Conservation (phyloP, 176 grass and related monocot species). For the Elymus sibiricus region DNA sequence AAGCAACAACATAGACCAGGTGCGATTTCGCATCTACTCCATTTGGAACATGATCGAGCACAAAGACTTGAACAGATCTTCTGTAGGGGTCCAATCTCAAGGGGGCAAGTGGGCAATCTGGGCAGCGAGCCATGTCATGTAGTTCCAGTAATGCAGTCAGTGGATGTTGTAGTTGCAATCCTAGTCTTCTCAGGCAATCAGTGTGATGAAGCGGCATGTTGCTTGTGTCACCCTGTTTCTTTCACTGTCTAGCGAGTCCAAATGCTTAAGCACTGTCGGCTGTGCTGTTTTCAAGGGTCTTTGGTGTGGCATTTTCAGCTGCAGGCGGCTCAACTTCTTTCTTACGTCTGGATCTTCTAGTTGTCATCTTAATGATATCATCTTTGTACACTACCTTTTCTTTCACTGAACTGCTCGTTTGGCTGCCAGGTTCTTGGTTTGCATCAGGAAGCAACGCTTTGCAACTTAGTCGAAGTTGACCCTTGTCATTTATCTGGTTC, state of each 20-base stretch:
- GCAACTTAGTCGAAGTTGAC: constrained; percentile 86
- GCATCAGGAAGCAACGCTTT: constrained; percentile 71
- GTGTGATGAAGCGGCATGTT: constrained; percentile 8
- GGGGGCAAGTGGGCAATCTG: background rate
- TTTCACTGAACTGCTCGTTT: constrained; percentile 39
- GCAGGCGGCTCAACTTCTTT: constrained; percentile 30
- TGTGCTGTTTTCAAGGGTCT: constrained; percentile 17
- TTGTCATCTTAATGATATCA: constrained; percentile 36
- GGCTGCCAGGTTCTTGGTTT: constrained; percentile 45
- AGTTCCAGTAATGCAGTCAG: background rate
- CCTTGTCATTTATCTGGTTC: constrained; percentile 89
- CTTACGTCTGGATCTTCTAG: constrained; percentile 49
- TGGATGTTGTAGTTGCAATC: background rate
- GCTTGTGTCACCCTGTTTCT: background rate
- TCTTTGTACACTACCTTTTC: constrained; percentile 55
- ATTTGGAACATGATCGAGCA: constrained; percentile 1
- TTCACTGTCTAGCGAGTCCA: constrained; percentile 26
- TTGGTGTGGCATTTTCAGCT: constrained; percentile 32
- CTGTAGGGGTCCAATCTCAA: background rate
- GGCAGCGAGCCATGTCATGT: background rate
- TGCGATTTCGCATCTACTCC: too few species aligned
- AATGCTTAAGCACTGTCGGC: constrained; percentile 25
- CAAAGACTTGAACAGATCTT: background rate
- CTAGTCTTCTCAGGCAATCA: background rate
- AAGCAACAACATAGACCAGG: too few species aligned